Percentiles rank a stretch among this genome's conserved stretches.
Evolutionary conservation across 1,284 basidiomycete genomes (phyloP).

Genomic region (Irpex sp.): DNA sequence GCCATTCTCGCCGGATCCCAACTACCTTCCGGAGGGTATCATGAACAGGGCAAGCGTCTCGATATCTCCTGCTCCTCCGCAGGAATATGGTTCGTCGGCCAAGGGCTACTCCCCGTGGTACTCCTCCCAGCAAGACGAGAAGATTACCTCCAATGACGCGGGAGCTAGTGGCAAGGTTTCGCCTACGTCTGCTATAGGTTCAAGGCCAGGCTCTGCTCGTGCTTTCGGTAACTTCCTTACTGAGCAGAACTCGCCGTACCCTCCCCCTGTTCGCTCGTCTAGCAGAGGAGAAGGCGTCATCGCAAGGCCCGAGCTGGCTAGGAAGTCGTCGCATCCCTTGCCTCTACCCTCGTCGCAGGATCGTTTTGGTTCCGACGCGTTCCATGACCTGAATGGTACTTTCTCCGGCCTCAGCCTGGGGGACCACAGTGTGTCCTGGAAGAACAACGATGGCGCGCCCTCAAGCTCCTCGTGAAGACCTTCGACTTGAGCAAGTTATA

Average conservation of each 20-base stretch:
- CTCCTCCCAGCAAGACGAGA: conserved; percentile 27
- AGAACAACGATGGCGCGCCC: conserved; percentile 17
- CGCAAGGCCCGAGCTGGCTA: conserved; percentile 29
- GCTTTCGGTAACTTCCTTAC: conserved; percentile 43
- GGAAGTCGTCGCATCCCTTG: conserved; percentile 23
- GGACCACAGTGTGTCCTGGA: conserved; percentile 20
- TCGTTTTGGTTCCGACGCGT: conserved; percentile 33
- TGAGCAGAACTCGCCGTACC: conserved; percentile 26
- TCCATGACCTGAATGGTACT: conserved; percentile 74
- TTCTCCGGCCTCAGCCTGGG: conserved; percentile 70
- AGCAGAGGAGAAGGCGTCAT: conserved; percentile 45
- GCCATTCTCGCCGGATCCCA: conserved; percentile 40
- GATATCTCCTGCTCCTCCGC: conserved; percentile 14
- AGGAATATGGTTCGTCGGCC: conserved; percentile 32
- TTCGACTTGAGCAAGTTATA: conserved; percentile 8
- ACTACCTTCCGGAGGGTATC: conserved; percentile 24
- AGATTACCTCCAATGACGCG: conserved; percentile 16
- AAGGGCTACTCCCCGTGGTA: conserved; percentile 46
- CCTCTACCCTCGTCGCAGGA: not conserved
- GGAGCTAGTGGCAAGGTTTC: conserved; percentile 35
- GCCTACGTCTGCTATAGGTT: conserved; percentile 33
- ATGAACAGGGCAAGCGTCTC: conserved; percentile 19
- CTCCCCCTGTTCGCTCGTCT: conserved; percentile 32
- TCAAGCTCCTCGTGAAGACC: conserved; percentile 19
- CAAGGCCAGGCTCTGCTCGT: conserved; percentile 40